Evolutionary conservation across 192 early-diverging fungal genomes (phyloP), one percentile per base, ranked within the genome.

Genomic region (Tieghemiomyces parasiticus): DNA sequence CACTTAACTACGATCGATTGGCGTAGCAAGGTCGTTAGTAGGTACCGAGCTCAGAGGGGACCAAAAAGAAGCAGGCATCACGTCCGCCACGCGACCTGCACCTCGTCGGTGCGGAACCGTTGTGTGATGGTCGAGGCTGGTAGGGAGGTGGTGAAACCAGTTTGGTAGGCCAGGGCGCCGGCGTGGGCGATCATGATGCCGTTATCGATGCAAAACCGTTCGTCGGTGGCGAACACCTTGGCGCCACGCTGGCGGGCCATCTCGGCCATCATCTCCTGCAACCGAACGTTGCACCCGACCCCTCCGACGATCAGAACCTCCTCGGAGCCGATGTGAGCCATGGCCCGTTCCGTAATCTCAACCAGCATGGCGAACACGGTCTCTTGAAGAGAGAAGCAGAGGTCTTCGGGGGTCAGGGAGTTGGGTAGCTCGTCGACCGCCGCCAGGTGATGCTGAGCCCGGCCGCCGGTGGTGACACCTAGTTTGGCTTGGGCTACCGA

Each of bases 161-260:
- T 85, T 50, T 81, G 82, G 71, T 79, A 93, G 28, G 85, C 81
- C 49, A 97, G 69, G 19, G 91, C 73, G 0, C 95, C 95, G 1
- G 95, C 94, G 62, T 97, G 93, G 8, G 95, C 95, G 71, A 99
- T 99, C 95, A 99, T 99, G 47, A 97, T 85, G 8, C 95, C 95
- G 60, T 99, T 99, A 61, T 99, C 95, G 56, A 99, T 99, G 66
- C 94, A 97, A 68, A 92, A 94, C 48, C 92, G 70, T 73, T 97
- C 94, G 69, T 99, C 95, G 1, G 94, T 97, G 4, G 94, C 93
- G 80, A 90, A 97, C 14, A 96, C 80, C 61, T 79, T 79, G 24
- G 86, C 94, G 13, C 73, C 81, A 24, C 95, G 80, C 66, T 99
- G 89, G 42, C 74, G 59, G 4, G 86, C 92, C 95, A 99, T 99